Conservation (phyloP, 306 rosid species). For the Rubus parviflorus region DNA sequence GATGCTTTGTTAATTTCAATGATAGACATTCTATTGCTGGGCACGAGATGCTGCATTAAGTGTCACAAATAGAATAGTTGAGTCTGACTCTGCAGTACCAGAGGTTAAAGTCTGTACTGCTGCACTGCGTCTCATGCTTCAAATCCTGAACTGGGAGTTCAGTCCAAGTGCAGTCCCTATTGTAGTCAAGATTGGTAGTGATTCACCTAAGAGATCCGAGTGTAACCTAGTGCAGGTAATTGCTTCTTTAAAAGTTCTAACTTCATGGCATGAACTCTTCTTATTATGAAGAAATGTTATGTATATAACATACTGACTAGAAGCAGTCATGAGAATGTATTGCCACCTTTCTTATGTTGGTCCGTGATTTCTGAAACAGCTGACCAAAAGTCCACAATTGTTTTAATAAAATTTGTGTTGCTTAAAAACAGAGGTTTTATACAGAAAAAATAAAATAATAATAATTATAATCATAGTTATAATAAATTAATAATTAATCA, state of each 20-base stretch:
- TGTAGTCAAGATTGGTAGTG: slow-evolving; percentile 62
- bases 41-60: slow-evolving; percentile 85
- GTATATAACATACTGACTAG: background rate
- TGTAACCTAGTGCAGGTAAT: slow-evolving; percentile 82
- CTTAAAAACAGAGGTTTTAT: background rate
- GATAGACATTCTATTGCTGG: slow-evolving; percentile 77
- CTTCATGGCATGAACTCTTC: background rate
- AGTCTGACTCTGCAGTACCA: slow-evolving; percentile 62
- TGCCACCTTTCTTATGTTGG: background rate
- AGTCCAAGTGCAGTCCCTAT: slow-evolving; percentile 52
- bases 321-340: slow-evolving; percentile 4
- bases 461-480: background rate
- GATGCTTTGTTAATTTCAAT: slow-evolving; percentile 12
- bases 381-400: background rate
- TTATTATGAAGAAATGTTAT: background rate
- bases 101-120: slow-evolving; percentile 87
- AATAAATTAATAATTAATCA: background rate
- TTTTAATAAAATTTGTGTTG: background rate
- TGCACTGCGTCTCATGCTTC: slow-evolving; percentile 87
- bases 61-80: slow-evolving; percentile 73
- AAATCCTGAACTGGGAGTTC: slow-evolving; percentile 96
- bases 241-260: background rate
- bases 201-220: slow-evolving; percentile 72
- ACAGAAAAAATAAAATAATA: background rate
- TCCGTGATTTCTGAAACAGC: background rate